A percentile compares a stretch with the other conserved stretches of the same genome.
Evolutionary conservation across 1,284 basidiomycete species (phyloP).

Genomic region (Leccinum pallidistipes): DNA sequence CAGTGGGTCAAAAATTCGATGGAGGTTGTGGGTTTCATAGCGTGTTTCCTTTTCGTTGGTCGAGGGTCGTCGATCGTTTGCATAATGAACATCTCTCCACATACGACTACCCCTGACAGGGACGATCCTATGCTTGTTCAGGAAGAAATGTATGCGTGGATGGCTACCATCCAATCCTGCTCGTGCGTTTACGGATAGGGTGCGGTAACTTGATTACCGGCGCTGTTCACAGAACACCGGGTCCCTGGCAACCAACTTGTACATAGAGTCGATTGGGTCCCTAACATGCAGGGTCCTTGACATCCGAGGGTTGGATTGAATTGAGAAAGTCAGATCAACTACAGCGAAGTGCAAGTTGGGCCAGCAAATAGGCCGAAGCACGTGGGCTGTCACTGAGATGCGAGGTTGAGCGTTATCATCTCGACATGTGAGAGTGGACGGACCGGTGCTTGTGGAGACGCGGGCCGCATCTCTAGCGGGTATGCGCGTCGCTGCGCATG

Average conservation of each 20-base stretch:
- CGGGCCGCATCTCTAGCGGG: background rate
- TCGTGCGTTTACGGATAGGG: background rate
- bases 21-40: background rate
- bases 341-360: background rate
- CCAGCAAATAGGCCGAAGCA: background rate
- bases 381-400: background rate
- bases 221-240: background rate
- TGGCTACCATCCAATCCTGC: background rate
- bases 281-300: background rate
- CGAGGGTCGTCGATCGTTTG: background rate
- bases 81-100: background rate
- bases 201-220: background rate
- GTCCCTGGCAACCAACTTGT: background rate
- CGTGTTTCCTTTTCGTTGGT: background rate
- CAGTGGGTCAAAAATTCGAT: background rate
- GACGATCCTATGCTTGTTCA: background rate
- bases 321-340: background rate
- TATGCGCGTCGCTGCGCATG: conserved; percentile 18
- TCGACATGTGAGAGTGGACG: background rate
- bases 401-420: background rate
- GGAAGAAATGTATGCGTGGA: background rate
- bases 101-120: background rate
- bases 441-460: background rate
- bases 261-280: too few species aligned
- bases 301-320: background rate